Conservation (phyloP, 805 yeast genomes). For the Candida patagonica region DNA sequence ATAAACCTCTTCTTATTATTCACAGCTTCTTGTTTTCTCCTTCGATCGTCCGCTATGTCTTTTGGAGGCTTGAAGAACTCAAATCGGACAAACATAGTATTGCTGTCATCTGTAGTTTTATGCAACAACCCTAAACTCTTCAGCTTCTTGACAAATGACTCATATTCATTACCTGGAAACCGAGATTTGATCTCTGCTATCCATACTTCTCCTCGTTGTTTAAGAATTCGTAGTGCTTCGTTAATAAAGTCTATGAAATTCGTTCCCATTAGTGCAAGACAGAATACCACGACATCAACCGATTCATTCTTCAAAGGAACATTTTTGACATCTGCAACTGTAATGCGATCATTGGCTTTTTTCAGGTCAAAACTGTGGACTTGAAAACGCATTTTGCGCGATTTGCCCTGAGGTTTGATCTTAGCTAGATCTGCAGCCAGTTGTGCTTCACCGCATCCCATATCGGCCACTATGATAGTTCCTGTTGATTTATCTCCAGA, state of each 20-base stretch:
- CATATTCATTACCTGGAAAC: slow-evolving; percentile 49
- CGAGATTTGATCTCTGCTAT: slow-evolving; percentile 95
- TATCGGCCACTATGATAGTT: slow-evolving; percentile 80
- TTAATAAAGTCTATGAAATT: slow-evolving; percentile 84
- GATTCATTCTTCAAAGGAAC: slow-evolving; percentile 78
- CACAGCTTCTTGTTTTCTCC: slow-evolving; percentile 26
- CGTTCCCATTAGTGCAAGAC: slow-evolving; percentile 95
- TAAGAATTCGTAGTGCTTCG: slow-evolving; percentile 80
- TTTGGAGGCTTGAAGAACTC: slow-evolving; percentile 84
- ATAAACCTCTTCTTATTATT: slow-evolving; percentile 38
- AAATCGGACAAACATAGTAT: slow-evolving; percentile 90
- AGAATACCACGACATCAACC: slow-evolving; percentile 82
- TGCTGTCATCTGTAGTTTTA: slow-evolving; percentile 73
- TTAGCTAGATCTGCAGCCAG: slow-evolving; percentile 51
- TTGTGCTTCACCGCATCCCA: slow-evolving; percentile 99
- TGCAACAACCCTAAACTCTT: slow-evolving; percentile 79
- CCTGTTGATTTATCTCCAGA: slow-evolving; percentile 43
- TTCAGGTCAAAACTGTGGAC: slow-evolving; percentile 90
- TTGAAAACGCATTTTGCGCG: slow-evolving; percentile 34
- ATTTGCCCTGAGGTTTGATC: slow-evolving; percentile 26
- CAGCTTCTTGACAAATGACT: slow-evolving; percentile 67
- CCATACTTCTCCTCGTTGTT: slow-evolving; percentile 94
- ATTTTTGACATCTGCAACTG: slow-evolving; percentile 91
- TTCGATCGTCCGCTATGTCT: slow-evolving; percentile 53
- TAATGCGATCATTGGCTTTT: slow-evolving; percentile 77